These are phyloP conservation scores for Aspergillus coremiiformis DNA, from an alignment of 495 filamentous ascomycete species.

Conservation along the genomic window DNA sequence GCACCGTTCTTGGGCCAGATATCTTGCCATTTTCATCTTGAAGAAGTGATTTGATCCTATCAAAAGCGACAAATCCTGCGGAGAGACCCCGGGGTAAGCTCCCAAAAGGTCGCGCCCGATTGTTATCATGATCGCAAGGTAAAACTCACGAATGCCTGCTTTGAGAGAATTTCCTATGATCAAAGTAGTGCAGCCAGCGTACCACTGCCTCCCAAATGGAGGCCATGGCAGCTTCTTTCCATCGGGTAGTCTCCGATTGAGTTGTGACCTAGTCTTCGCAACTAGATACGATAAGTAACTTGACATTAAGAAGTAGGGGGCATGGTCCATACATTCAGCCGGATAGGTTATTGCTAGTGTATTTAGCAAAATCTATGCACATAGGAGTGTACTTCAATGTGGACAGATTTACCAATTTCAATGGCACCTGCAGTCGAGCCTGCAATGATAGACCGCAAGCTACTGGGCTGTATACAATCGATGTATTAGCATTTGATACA, in stretches of 20 bases:
- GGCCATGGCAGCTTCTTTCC: slow-evolving; percentile 91
- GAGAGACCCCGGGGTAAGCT: slow-evolving; percentile 5
- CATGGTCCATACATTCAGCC: slow-evolving; percentile 66
- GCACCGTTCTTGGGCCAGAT: slow-evolving; percentile 80
- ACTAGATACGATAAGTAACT: slow-evolving; percentile 41
- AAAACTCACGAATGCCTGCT: slow-evolving; percentile 75
- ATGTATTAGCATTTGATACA: not conserved
- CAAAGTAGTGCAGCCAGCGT: slow-evolving; percentile 93
- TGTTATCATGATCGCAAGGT: not conserved
- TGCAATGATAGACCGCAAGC: slow-evolving; percentile 77
- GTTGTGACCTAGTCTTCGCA: slow-evolving; percentile 90
- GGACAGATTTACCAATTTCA: slow-evolving; percentile 64
- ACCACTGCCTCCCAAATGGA: slow-evolving; percentile 90
- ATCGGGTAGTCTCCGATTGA: slow-evolving; percentile 76
- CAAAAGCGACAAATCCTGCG: slow-evolving; percentile 92
- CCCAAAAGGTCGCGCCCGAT: not conserved
- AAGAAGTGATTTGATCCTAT: slow-evolving; percentile 78
- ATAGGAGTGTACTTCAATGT: not conserved
- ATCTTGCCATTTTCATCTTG: slow-evolving; percentile 82
- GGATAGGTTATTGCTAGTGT: slow-evolving; percentile 85
- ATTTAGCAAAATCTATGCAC: not conserved
- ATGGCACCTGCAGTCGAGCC: slow-evolving; percentile 87
- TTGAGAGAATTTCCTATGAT: slow-evolving; percentile 96
- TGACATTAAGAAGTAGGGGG: not conserved
- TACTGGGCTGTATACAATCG: slow-evolving; percentile 57